Conservation (phyloP, 2,329 filamentous ascomycete genomes). For the Camptophora hylomeconis region DNA sequence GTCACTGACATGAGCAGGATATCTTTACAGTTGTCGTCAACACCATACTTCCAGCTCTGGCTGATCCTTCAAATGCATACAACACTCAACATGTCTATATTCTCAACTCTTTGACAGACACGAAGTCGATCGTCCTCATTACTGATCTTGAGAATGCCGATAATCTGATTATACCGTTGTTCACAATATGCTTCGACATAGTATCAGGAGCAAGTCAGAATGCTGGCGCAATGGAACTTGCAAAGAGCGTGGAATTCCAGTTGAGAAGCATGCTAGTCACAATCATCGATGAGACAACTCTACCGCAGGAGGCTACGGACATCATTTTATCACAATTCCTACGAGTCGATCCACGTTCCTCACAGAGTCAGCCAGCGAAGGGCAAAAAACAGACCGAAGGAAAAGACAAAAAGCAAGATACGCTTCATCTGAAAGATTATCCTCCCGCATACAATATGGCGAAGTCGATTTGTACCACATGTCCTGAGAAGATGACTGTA, state of each 20-base stretch:
- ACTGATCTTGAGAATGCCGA: constrained; percentile 77
- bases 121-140: constrained; percentile 87
- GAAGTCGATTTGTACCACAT: constrained; percentile 80
- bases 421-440: constrained; percentile 71
- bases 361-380: constrained; percentile 40
- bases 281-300: constrained; percentile 73
- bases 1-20: constrained; percentile 42
- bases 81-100: constrained; percentile 89
- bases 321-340: constrained; percentile 93
- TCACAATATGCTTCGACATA: constrained; percentile 83
- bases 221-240: constrained; percentile 64
- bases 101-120: constrained; percentile 72
- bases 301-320: constrained; percentile 75
- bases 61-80: constrained; percentile 78
- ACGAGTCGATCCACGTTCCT: constrained; percentile 58
- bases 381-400: constrained; percentile 41
- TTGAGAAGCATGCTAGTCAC: constrained; percentile 76
- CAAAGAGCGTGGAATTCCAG: constrained; percentile 86
- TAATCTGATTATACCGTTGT: constrained; percentile 64
- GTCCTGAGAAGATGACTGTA: constrained; percentile 85
- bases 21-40: constrained; percentile 84
- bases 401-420: constrained; percentile 65
- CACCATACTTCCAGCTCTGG: constrained; percentile 69
- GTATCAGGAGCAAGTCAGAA: constrained; percentile 66
- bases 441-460: constrained; percentile 94